Percentiles rank a stretch among this genome's conserved stretches.
Evolutionary conservation across 352 stramenopile species (phyloP).

Genomic region (Phytophthora brassicae): DNA sequence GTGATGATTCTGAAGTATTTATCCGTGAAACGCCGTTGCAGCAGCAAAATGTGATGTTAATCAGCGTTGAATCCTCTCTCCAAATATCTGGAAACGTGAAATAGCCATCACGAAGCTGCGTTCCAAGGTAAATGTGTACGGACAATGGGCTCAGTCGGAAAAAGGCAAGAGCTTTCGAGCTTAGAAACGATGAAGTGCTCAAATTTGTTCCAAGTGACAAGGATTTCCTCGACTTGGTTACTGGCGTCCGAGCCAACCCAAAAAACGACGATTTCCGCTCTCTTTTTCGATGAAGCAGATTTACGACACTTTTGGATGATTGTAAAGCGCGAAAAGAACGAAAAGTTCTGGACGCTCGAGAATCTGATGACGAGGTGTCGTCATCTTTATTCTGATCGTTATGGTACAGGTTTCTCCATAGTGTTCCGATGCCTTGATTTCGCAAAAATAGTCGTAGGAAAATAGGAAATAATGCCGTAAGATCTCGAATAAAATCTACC

Average conservation of each 20-base stretch:
- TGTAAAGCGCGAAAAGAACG: conserved; percentile 15
- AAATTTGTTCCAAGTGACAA: conserved; percentile 10
- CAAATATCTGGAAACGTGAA: conserved; percentile 24
- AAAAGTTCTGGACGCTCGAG: background rate
- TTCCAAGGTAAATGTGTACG: conserved; percentile 33
- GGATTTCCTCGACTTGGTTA: conserved; percentile 27
- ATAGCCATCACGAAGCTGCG: conserved; percentile 21
- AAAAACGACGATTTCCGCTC: conserved; percentile 19
- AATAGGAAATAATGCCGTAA: conserved; percentile 31
- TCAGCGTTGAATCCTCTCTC: conserved; percentile 10
- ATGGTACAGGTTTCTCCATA: conserved; percentile 58
- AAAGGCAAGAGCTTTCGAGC: conserved; percentile 26
- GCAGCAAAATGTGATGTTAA: conserved; percentile 14
- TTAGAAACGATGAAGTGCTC: background rate
- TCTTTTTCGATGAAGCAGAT: conserved; percentile 15
- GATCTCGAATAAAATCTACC: conserved; percentile 44
- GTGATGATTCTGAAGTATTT: background rate
- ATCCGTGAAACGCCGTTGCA: background rate
- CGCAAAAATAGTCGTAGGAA: conserved; percentile 52
- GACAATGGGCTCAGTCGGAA: conserved; percentile 37
- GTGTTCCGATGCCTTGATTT: conserved; percentile 35
- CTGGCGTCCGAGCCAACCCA: conserved; percentile 10
- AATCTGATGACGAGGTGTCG: background rate
- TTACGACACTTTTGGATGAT: conserved; percentile 2
- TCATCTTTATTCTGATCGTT: conserved; percentile 16